phyloP scores from a whole-genome alignment of 345 rosid species.

The Syzygium jambos region DNA sequence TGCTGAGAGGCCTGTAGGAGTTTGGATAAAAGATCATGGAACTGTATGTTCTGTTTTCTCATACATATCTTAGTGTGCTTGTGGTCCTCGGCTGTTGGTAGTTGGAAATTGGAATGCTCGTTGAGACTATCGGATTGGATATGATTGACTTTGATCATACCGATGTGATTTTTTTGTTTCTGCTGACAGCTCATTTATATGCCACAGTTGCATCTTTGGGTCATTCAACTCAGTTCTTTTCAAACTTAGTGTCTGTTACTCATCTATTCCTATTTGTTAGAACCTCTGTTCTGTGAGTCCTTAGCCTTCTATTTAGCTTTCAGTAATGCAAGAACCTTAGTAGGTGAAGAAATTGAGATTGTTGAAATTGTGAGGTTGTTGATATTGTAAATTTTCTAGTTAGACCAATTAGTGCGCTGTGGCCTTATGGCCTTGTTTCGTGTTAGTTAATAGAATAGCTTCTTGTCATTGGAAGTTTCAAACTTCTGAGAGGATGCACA shows the following conservation, averaged over 20 bases:
- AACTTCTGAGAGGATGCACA: background rate
- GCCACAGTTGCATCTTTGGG: background rate
- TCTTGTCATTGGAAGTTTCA: background rate
- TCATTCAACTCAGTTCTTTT: background rate
- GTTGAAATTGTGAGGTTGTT: background rate
- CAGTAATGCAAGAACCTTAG: background rate
- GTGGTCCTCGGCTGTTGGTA: background rate
- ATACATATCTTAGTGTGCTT: background rate
- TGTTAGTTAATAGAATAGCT: background rate
- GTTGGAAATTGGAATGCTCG: background rate
- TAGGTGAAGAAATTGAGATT: background rate
- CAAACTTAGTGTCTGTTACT: background rate
- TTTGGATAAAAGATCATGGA: slow-evolving; percentile 65
- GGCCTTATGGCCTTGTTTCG: background rate
- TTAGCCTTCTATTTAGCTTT: background rate
- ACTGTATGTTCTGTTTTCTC: slow-evolving; percentile 32
- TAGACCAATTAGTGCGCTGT: background rate
- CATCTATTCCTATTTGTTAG: background rate
- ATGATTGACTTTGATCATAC: background rate
- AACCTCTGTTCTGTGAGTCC: background rate
- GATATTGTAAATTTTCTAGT: background rate
- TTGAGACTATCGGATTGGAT: background rate
- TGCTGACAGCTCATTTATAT: background rate
- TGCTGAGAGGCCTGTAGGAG: slow-evolving; percentile 25
- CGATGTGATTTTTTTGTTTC: background rate